Evolutionary conservation across 23 red algal species (phyloP), one percentile per base, ranked within the genome.

Genomic region (Cyanidiococcus yangmingshanensis): DNA sequence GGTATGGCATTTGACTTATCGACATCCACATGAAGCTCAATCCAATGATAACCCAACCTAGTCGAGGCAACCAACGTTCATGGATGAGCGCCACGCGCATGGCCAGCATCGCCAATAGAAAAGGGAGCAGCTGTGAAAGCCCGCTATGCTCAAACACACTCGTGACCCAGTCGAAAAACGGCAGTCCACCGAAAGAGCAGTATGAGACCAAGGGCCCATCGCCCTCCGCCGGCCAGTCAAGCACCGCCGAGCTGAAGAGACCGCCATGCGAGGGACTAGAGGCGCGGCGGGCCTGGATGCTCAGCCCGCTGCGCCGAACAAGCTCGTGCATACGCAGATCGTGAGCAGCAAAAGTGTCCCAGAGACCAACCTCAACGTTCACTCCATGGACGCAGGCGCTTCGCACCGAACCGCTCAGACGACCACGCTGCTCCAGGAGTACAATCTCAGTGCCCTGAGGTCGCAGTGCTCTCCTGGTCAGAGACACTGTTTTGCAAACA

Each of bases 301-400:
- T 12, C 63, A 71, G 7, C 21, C 63, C 63, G 63, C 21, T 3
- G 16, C n/a, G 32, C 63, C 27, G 7, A 7, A 71, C 27, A 7
- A 71, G 32, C 63, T 71, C 63, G 12, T 17, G 27, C 3, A 71
- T 29, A 25, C 63, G 63, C 63, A 71, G 32, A 29, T 71, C 63
- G 27, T 25, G 16, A 3, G 21, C 32, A 3, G n/a, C 32, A 29
- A 32, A 71, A 12, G 21, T 3, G 63, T 35, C 63, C 63, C 32
- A 35, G n/a, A 71, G n/a, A 2, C 63, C 63, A 7, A 71, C 63
- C 27, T 71, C 63, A 7, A 71, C 63, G 63, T 25, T 71, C 16
- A 32, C n/a, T 7, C 32, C 63, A 2, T 71, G 63, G 7, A 71
- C 63, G 63, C 16, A 32, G 63, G 32, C 63, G 27, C n/a, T 32